Evolutionary conservation across 2,329 filamentous ascomycete species (phyloP).

Genomic region (Clonostachys solani): DNA sequence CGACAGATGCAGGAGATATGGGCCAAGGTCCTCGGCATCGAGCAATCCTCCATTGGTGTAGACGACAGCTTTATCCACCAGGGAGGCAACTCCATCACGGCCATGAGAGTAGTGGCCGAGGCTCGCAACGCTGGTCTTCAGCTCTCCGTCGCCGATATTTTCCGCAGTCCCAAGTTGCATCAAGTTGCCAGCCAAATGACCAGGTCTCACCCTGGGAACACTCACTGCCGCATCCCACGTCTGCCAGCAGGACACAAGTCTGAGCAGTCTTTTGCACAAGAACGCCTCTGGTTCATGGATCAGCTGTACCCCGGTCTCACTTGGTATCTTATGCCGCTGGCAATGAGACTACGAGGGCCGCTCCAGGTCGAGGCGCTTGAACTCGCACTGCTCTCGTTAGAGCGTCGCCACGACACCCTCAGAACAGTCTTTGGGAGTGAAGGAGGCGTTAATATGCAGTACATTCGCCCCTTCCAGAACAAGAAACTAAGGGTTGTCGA

Average conservation of each 20-base stretch:
- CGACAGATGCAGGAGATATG: conserved; percentile 22
- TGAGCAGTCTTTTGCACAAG: background rate
- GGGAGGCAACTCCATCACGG: conserved; percentile 37
- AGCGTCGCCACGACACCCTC: conserved; percentile 11
- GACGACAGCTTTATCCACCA: conserved; percentile 29
- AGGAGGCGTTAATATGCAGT: conserved; percentile 5
- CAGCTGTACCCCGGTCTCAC: conserved; percentile 8
- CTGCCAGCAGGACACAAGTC: background rate
- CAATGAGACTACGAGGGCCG: conserved; percentile 2
- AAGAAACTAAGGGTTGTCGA: conserved; percentile 2
- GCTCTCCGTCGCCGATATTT: conserved; percentile 23
- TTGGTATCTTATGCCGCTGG: conserved; percentile 11
- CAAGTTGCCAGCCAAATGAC: conserved; percentile 1
- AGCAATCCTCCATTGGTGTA: conserved; percentile 20
- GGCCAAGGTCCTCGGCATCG: conserved; percentile 32
- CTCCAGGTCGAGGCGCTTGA: background rate
- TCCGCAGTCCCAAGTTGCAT: conserved; percentile 4
- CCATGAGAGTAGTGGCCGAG: conserved; percentile 35
- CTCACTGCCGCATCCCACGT: background rate
- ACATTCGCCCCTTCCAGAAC: conserved; percentile 2
- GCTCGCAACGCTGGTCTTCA: conserved; percentile 19
- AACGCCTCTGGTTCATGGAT: conserved; percentile 13
- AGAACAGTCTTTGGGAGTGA: conserved; percentile 9
- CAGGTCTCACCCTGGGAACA: no score
- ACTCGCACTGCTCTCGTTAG: conserved; percentile 6